Evolutionary conservation across 805 yeast genomes (phyloP).

Genomic region (Saccharomycopsis amapae): DNA sequence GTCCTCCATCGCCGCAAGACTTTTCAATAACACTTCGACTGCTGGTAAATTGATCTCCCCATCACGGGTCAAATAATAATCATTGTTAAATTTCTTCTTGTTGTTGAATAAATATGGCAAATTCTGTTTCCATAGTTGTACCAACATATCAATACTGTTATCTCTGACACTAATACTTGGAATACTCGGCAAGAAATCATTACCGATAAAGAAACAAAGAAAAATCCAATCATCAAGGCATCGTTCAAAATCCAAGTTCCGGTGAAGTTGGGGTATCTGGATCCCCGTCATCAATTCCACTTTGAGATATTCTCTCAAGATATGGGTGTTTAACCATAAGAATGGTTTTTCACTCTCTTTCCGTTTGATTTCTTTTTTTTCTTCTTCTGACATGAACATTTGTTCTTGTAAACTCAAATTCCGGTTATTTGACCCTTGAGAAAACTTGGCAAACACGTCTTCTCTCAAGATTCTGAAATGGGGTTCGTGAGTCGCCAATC

Average conservation of each 20-base stretch:
- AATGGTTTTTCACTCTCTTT: conserved; percentile 63
- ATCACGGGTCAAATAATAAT: conserved; percentile 81
- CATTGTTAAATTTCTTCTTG: conserved; percentile 29
- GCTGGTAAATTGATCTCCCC: conserved; percentile 72
- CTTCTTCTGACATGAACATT: conserved; percentile 54
- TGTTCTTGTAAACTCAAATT: conserved; percentile 42
- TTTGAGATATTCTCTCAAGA: conserved; percentile 79
- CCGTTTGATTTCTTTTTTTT: conserved; percentile 32
- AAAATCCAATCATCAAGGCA: conserved; percentile 99
- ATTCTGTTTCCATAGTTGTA: conserved; percentile 73
- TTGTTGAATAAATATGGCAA: conserved; percentile 38
- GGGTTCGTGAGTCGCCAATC: conserved; percentile 96
- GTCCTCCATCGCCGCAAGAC: conserved; percentile 67
- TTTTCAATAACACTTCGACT: conserved; percentile 63
- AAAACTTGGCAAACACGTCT: conserved; percentile 82
- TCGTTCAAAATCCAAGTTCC: conserved; percentile 81
- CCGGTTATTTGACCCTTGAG: conserved; percentile 29
- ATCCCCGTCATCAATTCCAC: conserved; percentile 48
- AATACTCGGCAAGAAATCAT: conserved; percentile 94
- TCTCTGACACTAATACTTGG: conserved; percentile 94
- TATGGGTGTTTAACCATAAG: conserved; percentile 86
- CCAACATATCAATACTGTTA: conserved; percentile 78
- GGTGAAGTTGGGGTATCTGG: conserved; percentile 57
- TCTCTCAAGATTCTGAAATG: conserved; percentile 91
- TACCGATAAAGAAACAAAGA: conserved; percentile 97